Base-by-base conservation (phyloP, 2,329 filamentous ascomycete genomes). In the Leptographium wingfieldii region DNA sequence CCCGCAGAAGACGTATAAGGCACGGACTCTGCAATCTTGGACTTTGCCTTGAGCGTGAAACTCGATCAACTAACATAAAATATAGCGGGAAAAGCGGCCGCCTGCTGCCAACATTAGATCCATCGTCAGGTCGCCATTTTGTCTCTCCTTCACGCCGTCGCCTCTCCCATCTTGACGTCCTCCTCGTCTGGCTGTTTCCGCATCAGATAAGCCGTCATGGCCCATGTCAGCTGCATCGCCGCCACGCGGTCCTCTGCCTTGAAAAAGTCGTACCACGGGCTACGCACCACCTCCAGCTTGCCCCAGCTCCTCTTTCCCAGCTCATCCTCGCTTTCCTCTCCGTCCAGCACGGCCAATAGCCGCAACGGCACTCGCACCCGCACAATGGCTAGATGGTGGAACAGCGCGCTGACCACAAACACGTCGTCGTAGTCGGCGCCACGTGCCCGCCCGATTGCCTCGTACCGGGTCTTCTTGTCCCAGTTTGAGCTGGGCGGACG, bases 211-310 rank as follows among this genome's bases (percentile, higher is more conserved):
- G 76, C 76, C 77, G 84, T 82, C 67, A 85, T 72, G 4, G 74
- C 76, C 83, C 83, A 86, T 1, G 84, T 64, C 11, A 80, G 63
- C 63, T 74, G 71, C 78, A 85, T 78, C 3, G 81, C 82, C 64
- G 76, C 76, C 31, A 85, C 67, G 54, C 83, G 70, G 59, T 86
- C 78, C 27, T 79, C 73, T 0, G 69, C 67, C 55, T 77, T 64
- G 65, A 85, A 86, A 12, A 86, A 69, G 66, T 86, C 83, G 65
- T 75, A 84, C 83, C 83, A 86, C 48, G 68, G 73, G 63, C 80
- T 85, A 62, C 83, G 76, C 75, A 79, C 80, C 43, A 83, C 73
- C 64, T 78, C 73, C 2, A 85, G 69, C 63, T 72, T 73, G 11
- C 75, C 79, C 78, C 80, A 83, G 69, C 75, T 77, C 12, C 57